Evolutionary conservation across 73 alveolate species (phyloP).

Genomic region (Tetrahymena borealis): DNA sequence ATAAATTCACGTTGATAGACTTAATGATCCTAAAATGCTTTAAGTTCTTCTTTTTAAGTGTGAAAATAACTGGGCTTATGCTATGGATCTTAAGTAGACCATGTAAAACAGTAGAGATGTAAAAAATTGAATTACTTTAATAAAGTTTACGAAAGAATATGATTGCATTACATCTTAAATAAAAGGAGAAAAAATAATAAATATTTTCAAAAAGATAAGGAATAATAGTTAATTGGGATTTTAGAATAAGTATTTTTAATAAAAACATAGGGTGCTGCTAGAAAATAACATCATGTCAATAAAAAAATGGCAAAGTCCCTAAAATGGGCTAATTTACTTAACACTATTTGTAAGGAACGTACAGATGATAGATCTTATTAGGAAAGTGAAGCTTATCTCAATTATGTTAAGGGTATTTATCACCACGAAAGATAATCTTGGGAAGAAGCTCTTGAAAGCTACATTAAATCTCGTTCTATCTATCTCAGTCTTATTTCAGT

Average conservation of each 20-base stretch:
- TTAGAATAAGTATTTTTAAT: no score
- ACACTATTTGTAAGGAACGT: background rate
- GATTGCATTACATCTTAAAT: no score
- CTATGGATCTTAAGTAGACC: background rate
- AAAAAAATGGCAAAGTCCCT: background rate
- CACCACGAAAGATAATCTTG: background rate
- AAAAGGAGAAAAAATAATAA: no score
- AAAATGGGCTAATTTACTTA: background rate
- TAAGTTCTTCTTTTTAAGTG: background rate
- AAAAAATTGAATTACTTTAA: background rate
- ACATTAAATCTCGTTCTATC: background rate
- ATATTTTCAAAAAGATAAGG: no score
- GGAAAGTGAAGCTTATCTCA: background rate
- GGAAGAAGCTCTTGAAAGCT: background rate
- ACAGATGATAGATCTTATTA: background rate
- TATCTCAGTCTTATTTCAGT: background rate
- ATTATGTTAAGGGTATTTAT: background rate
- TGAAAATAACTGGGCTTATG: background rate
- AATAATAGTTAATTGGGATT: no score
- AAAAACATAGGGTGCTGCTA: background rate
- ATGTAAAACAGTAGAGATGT: background rate
- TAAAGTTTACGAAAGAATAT: background rate
- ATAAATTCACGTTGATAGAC: background rate
- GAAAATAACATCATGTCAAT: background rate
- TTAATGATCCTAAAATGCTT: background rate